A percentile compares a stretch with the other conserved stretches of the same genome.
phyloP scores from a whole-genome alignment of 2,329 filamentous ascomycete genomes.

The Phialophora expanda region DNA sequence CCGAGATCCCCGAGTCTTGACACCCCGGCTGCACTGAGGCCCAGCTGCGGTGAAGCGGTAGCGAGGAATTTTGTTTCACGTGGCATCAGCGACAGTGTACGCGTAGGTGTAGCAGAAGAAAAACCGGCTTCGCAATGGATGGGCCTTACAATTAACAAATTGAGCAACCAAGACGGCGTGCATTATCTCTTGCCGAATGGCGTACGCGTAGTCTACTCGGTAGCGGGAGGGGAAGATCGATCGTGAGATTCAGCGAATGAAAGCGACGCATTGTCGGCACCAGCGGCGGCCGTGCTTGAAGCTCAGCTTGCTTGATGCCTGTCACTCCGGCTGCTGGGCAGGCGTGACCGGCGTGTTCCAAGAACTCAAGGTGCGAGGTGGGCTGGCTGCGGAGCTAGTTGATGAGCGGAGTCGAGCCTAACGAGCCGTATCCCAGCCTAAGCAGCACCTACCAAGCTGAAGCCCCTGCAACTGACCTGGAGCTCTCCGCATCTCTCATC shows the following conservation, averaged over 20 bases:
- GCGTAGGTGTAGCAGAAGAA: background rate
- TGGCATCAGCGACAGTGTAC: slow-evolving; percentile 2
- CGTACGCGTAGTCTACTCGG: background rate
- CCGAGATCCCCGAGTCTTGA: background rate
- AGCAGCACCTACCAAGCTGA: background rate
- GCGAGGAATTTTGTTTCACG: background rate
- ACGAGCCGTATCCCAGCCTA: background rate
- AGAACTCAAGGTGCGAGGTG: background rate
- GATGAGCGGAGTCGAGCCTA: background rate
- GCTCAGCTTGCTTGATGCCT: slow-evolving; percentile 15
- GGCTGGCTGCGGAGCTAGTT: background rate
- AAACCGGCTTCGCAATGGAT: background rate
- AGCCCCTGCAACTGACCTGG: background rate
- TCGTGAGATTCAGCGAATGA: slow-evolving; percentile 16
- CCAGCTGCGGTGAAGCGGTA: background rate
- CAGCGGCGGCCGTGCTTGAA: background rate
- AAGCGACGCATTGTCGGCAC: background rate
- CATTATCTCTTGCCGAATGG: slow-evolving; percentile 7
- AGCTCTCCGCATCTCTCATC: slow-evolving; percentile 17
- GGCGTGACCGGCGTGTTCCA: background rate
- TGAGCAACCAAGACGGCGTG: slow-evolving; percentile 5
- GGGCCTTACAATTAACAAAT: background rate
- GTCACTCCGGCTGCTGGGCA: background rate
- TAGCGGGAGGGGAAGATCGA: slow-evolving; percentile 11
- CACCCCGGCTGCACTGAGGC: background rate